Base-by-base conservation (phyloP, 352 stramenopile species). In the Sclerospora graminicola region DNA sequence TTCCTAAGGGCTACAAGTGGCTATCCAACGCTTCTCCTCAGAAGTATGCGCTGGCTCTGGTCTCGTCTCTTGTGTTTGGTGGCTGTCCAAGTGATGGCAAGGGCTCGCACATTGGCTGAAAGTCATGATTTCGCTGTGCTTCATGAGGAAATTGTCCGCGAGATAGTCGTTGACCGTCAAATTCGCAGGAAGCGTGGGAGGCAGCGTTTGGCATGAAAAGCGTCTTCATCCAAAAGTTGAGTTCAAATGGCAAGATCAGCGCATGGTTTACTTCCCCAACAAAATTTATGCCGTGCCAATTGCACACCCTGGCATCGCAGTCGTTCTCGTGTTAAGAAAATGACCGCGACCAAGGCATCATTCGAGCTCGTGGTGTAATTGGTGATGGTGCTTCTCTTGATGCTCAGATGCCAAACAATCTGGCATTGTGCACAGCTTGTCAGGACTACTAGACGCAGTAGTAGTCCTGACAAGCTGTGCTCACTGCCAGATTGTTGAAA, bases 161-260 rank as follows among this genome's bases (percentile, higher is more conserved):
- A n/a, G n/a, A n/a, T n/a, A n/a, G n/a, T n/a, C n/a, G n/a, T n/a
- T n/a, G n/a, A n/a, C n/a, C n/a, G n/a, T n/a, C n/a, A n/a, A n/a
- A n/a, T n/a, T n/a, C n/a, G n/a, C n/a, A n/a, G n/a, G n/a, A n/a
- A n/a, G n/a, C n/a, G n/a, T n/a, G n/a, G n/a, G n/a, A n/a, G n/a
- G n/a, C n/a, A n/a, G 67, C 14, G 40, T 89, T n/a, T 87, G 78
- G 69, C 69, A 89, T 5, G 52, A 84, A 37, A 65, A 65, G 1
- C 75, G 79, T 6, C 66, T 91, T 27, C 78, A 77, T 18, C 64
- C 67, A 21, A 38, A 43, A 5, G 49, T 77, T 21, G 29, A 63
- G 7, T 33, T 66, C 6, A 51, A 65, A n/a, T 66, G 47, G 40
- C 40, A 67, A 49, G 63, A 46, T 10, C 53, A 63, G 26, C 18